Evolutionary conservation across 2,329 filamentous ascomycete species (phyloP).

Genomic region (Diaporthe ampelina): DNA sequence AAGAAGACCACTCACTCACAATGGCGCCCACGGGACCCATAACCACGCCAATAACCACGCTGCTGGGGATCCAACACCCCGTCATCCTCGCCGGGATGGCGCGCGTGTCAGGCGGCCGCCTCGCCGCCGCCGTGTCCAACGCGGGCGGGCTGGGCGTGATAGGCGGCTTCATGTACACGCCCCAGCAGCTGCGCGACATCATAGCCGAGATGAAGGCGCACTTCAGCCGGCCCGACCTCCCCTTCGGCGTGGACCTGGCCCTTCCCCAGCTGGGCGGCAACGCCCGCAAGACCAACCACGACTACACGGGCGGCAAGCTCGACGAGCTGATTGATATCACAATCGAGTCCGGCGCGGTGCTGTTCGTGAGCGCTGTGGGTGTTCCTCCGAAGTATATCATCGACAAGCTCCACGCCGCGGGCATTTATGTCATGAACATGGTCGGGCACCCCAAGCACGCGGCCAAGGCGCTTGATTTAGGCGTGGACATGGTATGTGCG

Average conservation of each 20-base stretch:
- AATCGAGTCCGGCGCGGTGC: constrained; percentile 83
- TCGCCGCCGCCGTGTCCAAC: constrained; percentile 90
- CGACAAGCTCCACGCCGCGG: constrained; percentile 81
- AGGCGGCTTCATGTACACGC: constrained; percentile 79
- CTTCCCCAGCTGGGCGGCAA: constrained; percentile 88
- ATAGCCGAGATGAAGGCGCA: constrained; percentile 87
- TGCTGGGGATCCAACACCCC: constrained; percentile 88
- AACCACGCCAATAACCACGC: constrained; percentile 81
- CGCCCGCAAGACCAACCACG: constrained; percentile 92
- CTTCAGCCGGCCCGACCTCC: constrained; percentile 75
- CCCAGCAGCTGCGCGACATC: constrained; percentile 81
- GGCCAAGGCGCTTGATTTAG: constrained; percentile 86
- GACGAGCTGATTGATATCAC: constrained; percentile 90
- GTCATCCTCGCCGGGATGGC: constrained; percentile 97
- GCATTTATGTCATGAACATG: constrained; percentile 96
- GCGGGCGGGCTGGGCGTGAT: constrained; percentile 87
- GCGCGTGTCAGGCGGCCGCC: constrained; percentile 80
- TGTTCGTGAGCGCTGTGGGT: constrained; percentile 92
- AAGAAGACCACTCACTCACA: not conserved
- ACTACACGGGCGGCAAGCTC: constrained; percentile 91
- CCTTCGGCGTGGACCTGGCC: constrained; percentile 93
- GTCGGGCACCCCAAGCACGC: constrained; percentile 94
- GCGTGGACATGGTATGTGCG: constrained; percentile 91
- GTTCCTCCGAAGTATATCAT: constrained; percentile 83
- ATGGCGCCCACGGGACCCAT: constrained; percentile 66